Conservation (phyloP, 1,284 basidiomycete species). For the Puccinia hordei region DNA sequence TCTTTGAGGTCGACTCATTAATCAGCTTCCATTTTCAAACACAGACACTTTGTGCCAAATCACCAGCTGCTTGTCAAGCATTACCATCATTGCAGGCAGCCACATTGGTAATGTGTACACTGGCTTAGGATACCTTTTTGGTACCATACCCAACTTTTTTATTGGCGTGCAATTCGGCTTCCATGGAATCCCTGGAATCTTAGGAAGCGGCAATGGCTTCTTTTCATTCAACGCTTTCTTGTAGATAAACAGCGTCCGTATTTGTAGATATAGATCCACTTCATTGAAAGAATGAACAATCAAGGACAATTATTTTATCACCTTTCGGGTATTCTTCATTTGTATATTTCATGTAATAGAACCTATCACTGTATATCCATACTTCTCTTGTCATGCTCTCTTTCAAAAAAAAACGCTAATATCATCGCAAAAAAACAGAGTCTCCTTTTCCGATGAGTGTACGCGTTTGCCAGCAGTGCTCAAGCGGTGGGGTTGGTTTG, state of each 20-base stretch:
- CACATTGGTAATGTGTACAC: conserved; percentile 6
- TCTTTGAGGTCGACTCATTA: neutral
- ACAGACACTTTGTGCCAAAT: conserved; percentile 20
- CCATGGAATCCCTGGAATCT: neutral
- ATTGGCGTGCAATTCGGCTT: neutral
- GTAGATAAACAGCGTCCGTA: too few relatives aligned
- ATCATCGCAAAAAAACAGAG: too few relatives aligned
- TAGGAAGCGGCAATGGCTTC: neutral
- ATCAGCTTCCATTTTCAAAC: neutral
- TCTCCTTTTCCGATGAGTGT: too few relatives aligned
- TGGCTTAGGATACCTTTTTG: neutral
- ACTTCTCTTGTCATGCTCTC: neutral
- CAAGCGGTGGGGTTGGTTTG: too few relatives aligned
- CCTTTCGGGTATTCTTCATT: neutral
- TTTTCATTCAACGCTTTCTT: neutral
- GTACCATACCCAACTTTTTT: neutral
- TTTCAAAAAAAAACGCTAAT: too few relatives aligned
- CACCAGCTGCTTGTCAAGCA: conserved; percentile 1
- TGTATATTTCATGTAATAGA: conserved; percentile 1
- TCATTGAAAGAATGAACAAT: neutral
- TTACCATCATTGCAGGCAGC: neutral
- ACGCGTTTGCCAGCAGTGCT: too few relatives aligned
- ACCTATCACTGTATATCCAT: neutral
- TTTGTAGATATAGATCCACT: neutral
- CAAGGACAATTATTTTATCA: neutral